Evolutionary conservation across 352 stramenopile genomes (phyloP).

Genomic region (Phytophthora macrochlamydospora): DNA sequence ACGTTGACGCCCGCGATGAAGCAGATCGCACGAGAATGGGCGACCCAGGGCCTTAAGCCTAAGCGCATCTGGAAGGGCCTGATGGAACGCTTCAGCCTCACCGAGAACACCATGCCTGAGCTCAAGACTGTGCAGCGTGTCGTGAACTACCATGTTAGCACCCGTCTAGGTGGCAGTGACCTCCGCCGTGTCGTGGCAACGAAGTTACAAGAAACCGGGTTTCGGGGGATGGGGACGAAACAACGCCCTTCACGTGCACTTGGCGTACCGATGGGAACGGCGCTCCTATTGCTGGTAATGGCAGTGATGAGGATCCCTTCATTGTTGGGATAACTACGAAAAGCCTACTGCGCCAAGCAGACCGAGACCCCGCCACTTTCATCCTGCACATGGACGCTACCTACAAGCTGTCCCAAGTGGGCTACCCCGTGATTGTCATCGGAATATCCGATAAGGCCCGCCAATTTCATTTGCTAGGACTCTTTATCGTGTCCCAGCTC

Average conservation of each 20-base stretch:
- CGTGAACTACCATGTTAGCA: conserved; percentile 8
- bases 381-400: conserved; percentile 36
- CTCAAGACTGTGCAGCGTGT: conserved; percentile 4
- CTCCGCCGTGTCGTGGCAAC: not conserved
- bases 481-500: conserved; percentile 29
- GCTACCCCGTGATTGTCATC: conserved; percentile 25
- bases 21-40: conserved; percentile 2
- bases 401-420: conserved; percentile 29
- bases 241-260: conserved; percentile 13
- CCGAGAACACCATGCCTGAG: not conserved
- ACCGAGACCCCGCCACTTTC: conserved; percentile 8
- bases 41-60: conserved; percentile 8
- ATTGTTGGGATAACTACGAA: conserved; percentile 15
- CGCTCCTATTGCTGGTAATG: conserved; percentile 4
- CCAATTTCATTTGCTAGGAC: conserved; percentile 24
- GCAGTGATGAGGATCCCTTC: conserved; percentile 13
- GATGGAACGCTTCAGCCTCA: conserved; percentile 9
- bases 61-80: conserved; percentile 19
- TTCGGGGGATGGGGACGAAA: conserved; percentile 16
- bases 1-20: conserved; percentile 19
- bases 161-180: conserved; percentile 12
- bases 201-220: conserved; percentile 5
- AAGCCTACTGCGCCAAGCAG: conserved; percentile 6
- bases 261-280: not conserved
- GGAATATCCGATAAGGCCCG: conserved; percentile 22